These are phyloP conservation scores for Melaleuca quinquenervia DNA, from an alignment of 345 rosid genomes.

Conservation along the genomic window DNA sequence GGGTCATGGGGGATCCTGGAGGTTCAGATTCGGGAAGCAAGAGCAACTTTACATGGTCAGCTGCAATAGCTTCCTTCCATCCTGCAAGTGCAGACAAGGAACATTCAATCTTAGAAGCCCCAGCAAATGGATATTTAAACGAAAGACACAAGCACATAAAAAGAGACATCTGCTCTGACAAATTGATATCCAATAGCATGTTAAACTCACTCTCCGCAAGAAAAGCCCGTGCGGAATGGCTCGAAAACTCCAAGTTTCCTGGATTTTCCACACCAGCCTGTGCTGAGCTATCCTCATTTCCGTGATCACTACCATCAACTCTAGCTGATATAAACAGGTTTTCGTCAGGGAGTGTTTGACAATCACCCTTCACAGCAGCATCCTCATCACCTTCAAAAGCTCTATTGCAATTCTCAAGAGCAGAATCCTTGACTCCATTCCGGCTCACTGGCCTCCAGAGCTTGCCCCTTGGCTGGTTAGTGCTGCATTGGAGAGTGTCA, in stretches of 20 bases:
- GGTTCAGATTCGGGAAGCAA: slow-evolving; percentile 32
- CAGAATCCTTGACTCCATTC: slow-evolving; percentile 14
- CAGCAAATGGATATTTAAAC: neutral
- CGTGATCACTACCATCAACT: neutral
- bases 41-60: slow-evolving; percentile 58
- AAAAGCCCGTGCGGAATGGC: slow-evolving; percentile 55
- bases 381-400: slow-evolving; percentile 7
- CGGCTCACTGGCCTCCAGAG: slow-evolving; percentile 40
- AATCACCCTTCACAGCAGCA: slow-evolving; percentile 2
- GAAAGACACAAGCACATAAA: neutral
- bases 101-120: neutral
- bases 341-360: slow-evolving; percentile 4
- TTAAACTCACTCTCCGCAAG: slow-evolving; percentile 63
- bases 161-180: neutral
- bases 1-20: slow-evolving; percentile 4
- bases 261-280: slow-evolving; percentile 1
- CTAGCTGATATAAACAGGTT: neutral
- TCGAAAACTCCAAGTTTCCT: slow-evolving; percentile 31
- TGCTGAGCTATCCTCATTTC: neutral
- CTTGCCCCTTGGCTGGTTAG: slow-evolving; percentile 19
- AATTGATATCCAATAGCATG: neutral
- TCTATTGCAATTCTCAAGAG: slow-evolving; percentile 6
- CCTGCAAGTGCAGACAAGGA: slow-evolving; percentile 25
- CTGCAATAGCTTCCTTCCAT: slow-evolving; percentile 74
- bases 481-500: slow-evolving; percentile 7